Percentiles rank a stretch among this genome's conserved stretches.
Evolutionary conservation across 2,329 filamentous ascomycete species (phyloP).

Genomic region (Diaporthe sp.): DNA sequence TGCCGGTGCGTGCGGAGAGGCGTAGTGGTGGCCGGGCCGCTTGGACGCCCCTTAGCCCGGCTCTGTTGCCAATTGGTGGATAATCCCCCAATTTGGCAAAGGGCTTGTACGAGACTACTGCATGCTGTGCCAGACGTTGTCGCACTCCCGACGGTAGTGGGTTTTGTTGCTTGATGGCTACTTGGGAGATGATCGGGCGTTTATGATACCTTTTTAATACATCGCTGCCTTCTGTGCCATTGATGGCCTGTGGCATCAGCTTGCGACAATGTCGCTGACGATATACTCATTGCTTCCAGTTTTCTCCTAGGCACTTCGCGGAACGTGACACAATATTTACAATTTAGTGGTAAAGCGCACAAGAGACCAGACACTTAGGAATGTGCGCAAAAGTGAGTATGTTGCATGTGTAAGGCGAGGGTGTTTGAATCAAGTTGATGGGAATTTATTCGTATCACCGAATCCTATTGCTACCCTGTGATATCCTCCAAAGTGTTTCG

Average conservation of each 20-base stretch:
- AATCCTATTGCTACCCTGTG: background rate
- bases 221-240: background rate
- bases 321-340: no score
- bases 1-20: background rate
- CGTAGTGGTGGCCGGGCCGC: background rate
- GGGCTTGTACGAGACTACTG: background rate
- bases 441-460: background rate
- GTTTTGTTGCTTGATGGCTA: background rate
- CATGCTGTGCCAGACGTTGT: background rate
- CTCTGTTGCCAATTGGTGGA: conserved; percentile 3
- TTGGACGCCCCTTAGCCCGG: background rate
- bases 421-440: background rate
- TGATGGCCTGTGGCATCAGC: background rate
- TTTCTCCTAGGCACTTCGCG: no score
- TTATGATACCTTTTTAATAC: conserved; percentile 30
- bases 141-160: background rate
- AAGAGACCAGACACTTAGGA: no score
- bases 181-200: background rate
- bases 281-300: background rate
- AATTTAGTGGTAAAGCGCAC: background rate
- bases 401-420: no score
- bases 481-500: background rate
- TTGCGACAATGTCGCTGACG: background rate
- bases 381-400: no score
- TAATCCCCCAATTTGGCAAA: background rate